Evolutionary conservation across 495 filamentous ascomycete species (phyloP), one percentile per base, ranked within the genome.

Genomic region (Chaetomium tenue): DNA sequence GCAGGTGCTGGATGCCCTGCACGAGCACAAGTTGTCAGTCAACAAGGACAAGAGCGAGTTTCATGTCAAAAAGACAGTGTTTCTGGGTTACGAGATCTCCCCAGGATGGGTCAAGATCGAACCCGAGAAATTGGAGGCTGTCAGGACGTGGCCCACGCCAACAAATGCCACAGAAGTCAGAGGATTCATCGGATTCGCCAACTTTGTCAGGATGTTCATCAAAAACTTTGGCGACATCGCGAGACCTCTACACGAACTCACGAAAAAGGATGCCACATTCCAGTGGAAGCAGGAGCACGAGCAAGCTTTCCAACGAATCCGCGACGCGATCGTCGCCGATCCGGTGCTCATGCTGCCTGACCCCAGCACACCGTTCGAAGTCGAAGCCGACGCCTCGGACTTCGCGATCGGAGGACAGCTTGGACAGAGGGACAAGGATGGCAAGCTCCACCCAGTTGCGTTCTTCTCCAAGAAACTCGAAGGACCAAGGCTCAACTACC

Each of bases 391-490:
- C 25, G 47, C 47, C 5, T 64, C 47, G 16, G 33, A 64, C 22
- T 60, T 23, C 25, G 33, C 55, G 18, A 54, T 64, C 22, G 52
- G 61, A 47, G 52, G 61, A 57, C 52, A 63, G 23, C 26, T 63
- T 1, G 61, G 53, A 1, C 20, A 63, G 18, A 5, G 50, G 16
- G 56, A 60, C 26, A 23, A 60, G 2, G 15, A 65, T 2, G 22
- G 57, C 4, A 65, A 55, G 5, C 39, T 65, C 3, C 23, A 64
- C 40, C 56, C 57, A 5, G 23, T 65, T 13, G 56, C 47, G 5
- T 64, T 64, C 62, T 64, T 64, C 50, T 63, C 22, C 2, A 60
- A 53, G 37, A 60, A 65, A 18, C 30, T 63, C 4, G 9, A 22
- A 39, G 54, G 53, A 52, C 52, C 40, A 16, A 12, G 26, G 8